phyloP scores from a whole-genome alignment of 192 early-diverging fungal species.

The Backusella luteola region DNA sequence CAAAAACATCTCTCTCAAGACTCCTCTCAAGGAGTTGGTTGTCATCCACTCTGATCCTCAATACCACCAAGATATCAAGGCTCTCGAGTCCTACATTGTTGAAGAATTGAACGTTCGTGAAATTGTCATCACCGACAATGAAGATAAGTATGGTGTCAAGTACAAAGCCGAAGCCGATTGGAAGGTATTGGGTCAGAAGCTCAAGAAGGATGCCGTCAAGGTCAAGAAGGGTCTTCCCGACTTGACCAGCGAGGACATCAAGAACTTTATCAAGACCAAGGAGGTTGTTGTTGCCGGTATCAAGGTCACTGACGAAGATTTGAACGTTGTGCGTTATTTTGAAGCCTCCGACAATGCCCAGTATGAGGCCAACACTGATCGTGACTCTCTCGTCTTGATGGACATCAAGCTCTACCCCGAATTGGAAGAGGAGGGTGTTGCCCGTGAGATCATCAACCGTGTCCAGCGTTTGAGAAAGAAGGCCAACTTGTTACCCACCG shows the following conservation, averaged over 20 bases:
- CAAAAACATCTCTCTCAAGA: slow-evolving; percentile 91
- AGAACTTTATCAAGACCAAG: slow-evolving; percentile 70
- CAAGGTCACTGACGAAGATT: slow-evolving; percentile 75
- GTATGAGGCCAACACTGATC: slow-evolving; percentile 77
- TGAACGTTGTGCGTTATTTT: slow-evolving; percentile 86
- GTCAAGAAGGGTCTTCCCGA: slow-evolving; percentile 82
- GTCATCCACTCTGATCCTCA: slow-evolving; percentile 86
- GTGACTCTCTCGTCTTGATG: slow-evolving; percentile 85
- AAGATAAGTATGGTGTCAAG: slow-evolving; percentile 88
- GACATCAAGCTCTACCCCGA: slow-evolving; percentile 79
- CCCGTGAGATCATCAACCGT: slow-evolving; percentile 96
- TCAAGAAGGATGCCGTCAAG: slow-evolving; percentile 85
- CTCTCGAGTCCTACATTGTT: slow-evolving; percentile 83
- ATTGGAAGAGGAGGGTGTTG: slow-evolving; percentile 86
- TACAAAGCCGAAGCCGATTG: slow-evolving; percentile 91
- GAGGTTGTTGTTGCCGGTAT: slow-evolving; percentile 79
- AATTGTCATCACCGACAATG: slow-evolving; percentile 86
- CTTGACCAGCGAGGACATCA: slow-evolving; percentile 74
- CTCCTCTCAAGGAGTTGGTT: slow-evolving; percentile 88
- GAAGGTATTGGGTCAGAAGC: slow-evolving; percentile 84
- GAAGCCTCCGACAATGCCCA: slow-evolving; percentile 60
- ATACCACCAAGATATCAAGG: slow-evolving; percentile 84
- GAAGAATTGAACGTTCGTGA: slow-evolving; percentile 93
- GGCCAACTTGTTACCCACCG: slow-evolving; percentile 84
- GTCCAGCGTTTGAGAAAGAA: slow-evolving; percentile 96